A percentile compares a stretch with the other conserved stretches of the same genome.
Conservation (phyloP, 192 early-diverging fungal species). For the Coemansia sp. region DNA sequence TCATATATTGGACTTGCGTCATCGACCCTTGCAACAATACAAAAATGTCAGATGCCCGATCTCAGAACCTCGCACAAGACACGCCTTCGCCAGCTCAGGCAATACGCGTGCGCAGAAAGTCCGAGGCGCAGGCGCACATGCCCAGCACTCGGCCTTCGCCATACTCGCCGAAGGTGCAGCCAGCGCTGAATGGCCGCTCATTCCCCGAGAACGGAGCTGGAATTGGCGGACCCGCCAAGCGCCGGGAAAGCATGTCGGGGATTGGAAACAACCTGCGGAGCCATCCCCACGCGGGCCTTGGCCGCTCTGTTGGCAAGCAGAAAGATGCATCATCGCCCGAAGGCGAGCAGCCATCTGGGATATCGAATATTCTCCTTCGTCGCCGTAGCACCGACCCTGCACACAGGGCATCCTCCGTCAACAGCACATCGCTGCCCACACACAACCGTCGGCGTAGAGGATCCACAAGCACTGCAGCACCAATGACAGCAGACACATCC, state of each 20-base stretch:
- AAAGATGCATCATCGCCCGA: not conserved
- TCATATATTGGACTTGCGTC: not conserved
- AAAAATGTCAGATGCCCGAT: constrained; percentile 15
- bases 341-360: constrained; percentile 13
- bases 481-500: constrained; percentile 17
- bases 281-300: constrained; percentile 25
- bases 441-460: constrained; percentile 5
- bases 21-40: too few relatives aligned
- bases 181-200: not conserved
- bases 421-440: not conserved
- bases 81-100: not conserved
- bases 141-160: constrained; percentile 11
- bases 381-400: constrained; percentile 13
- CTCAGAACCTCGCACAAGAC: constrained; percentile 5
- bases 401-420: not conserved
- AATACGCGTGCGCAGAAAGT: not conserved
- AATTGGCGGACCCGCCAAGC: constrained; percentile 38
- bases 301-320: constrained; percentile 27
- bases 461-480: constrained; percentile 18
- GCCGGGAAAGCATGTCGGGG: constrained; percentile 48
- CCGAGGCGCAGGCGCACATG: not conserved
- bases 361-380: constrained; percentile 18
- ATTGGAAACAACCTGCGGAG: constrained; percentile 51
- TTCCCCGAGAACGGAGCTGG: constrained; percentile 15
- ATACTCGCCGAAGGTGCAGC: constrained; percentile 13